Evolutionary conservation across 176 grass and related monocot species (phyloP), one percentile per base, ranked within the genome.

Genomic region (Chloris gayana): DNA sequence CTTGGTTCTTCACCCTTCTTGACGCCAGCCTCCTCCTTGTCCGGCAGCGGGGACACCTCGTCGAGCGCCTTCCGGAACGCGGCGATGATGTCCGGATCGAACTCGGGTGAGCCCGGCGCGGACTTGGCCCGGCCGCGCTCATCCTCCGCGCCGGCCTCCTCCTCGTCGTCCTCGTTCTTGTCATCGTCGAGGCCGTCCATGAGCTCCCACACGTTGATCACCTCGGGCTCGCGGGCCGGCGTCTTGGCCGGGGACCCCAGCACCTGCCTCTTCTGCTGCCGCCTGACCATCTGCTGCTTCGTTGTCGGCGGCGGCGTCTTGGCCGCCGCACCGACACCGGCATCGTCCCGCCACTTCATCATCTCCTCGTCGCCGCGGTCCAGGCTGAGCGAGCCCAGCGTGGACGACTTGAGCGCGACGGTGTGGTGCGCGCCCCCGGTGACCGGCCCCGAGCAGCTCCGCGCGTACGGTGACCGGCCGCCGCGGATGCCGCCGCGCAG

Each of bases 131-230:
- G 39, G 11, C 41, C 27, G 9, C 35, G 0, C 35, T 37, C 35
- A 0, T 79, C 76, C 32, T 71, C 81, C 64, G 34, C 63, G 38
- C 11, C 39, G 42, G 2, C 35, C 45, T 19, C 31, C 38, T 0
- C 27, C 58, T 24, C 31, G 31, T 0, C 19, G 3, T 89, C 74
- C 14, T 80, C 86, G 17, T 88, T 83, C 25, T 70, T 46, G 83
- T 95, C 96, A 81, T 95, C 96, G 6, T 93, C 97, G 30, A 99
- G 91, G 17, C 97, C 93, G 63, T 87, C 93, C 97, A 99, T 99
- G 87, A 99, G 93, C 79, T 99, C 97, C 97, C 91, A 99, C 29
- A 94, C 92, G 44, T 96, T 96, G 72, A 99, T 99, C 61, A 93
- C 80, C 85, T 99, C 93, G 1, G 91, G 93, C 56, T 96, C 93